Evolutionary conservation across 768 basidiomycete species (phyloP), one percentile per base, ranked within the genome.

Genomic region (Amanita rimosa): DNA sequence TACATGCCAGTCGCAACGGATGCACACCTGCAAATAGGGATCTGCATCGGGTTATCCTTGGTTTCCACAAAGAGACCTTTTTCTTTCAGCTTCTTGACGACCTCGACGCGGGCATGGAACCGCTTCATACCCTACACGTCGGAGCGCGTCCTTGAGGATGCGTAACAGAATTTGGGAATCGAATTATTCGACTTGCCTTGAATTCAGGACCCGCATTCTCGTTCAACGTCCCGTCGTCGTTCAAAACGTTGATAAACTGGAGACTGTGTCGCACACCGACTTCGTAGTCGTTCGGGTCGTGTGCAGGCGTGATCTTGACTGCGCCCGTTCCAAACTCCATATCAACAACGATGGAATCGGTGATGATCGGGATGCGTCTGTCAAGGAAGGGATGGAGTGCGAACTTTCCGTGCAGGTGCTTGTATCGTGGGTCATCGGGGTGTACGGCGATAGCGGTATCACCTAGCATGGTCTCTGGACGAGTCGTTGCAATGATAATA

Each of bases 291-390:
- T 94, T 94, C 13, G 83, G 87, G 62, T 98, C 96, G 60, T 98
- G 96, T 0, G 95, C 96, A 13, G 96, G 96, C 0, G 96, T 98
- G 59, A 98, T 97, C 71, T 99, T 98, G 45, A 98, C 95, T 0
- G 95, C 96, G 62, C 96, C 96, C 26, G 96, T 99, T 33, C 96
- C 96, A 57, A 98, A 98, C 8, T 76, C 74, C 83, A 91, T 96
- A 61, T 98, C 95, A 51, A 96, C 95, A 44, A 88, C 72, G 62
- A 92, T 85, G 17, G 75, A 69, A 59, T 98, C 95, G 24, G 81
- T 73, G 50, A 98, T 70, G 62, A 99, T 95, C 11, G 91, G 95
- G 40, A 99, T 70, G 13, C 81, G 78, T 40, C 96, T 81, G 51
- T 80, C 66, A 42, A 95, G 65, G 71, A 99, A 97, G 1, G 96